Conservation (phyloP, 2,329 filamentous ascomycete species). For the Huntiella bhutanensis region DNA sequence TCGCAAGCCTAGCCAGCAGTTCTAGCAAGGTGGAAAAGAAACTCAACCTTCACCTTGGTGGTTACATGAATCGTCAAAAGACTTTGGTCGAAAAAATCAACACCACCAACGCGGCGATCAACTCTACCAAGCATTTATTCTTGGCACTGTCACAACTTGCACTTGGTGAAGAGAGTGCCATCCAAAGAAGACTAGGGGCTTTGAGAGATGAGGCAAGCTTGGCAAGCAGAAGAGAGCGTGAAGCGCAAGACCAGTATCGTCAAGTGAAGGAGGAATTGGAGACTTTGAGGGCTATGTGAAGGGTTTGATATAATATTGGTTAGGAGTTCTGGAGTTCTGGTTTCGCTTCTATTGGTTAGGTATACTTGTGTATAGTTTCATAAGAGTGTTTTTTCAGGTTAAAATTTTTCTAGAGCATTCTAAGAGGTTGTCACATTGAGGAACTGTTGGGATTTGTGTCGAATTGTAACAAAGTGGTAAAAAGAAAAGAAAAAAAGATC, state of each 20-base stretch:
- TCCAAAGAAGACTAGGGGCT: constrained; percentile 51
- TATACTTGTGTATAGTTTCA: not conserved
- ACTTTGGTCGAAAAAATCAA: constrained; percentile 60
- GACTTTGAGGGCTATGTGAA: constrained; percentile 24
- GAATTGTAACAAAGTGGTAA: too few relatives aligned
- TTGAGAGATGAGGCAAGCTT: constrained; percentile 70
- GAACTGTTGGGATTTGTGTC: too few relatives aligned
- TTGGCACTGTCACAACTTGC: constrained; percentile 58
- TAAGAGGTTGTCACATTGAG: too few relatives aligned
- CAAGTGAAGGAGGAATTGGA: constrained; percentile 60
- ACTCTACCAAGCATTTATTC: constrained; percentile 52
- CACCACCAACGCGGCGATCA: constrained; percentile 55
- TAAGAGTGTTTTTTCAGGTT: not conserved
- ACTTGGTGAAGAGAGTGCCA: constrained; percentile 59
- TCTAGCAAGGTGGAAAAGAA: constrained; percentile 89
- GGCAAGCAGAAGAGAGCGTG: constrained; percentile 63
- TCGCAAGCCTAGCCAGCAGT: constrained; percentile 55
- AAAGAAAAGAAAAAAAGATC: too few relatives aligned
- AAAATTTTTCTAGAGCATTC: too few relatives aligned
- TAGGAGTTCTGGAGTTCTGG: constrained; percentile 1
- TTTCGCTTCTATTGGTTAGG: not conserved
- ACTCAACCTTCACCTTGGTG: constrained; percentile 67
- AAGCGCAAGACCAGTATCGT: constrained; percentile 77
- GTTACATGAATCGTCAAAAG: constrained; percentile 75
- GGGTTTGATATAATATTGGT: not conserved